Evolutionary conservation across 2,329 filamentous ascomycete species (phyloP), one percentile per base, ranked within the genome.

Genomic region (Elsinoe batatas): DNA sequence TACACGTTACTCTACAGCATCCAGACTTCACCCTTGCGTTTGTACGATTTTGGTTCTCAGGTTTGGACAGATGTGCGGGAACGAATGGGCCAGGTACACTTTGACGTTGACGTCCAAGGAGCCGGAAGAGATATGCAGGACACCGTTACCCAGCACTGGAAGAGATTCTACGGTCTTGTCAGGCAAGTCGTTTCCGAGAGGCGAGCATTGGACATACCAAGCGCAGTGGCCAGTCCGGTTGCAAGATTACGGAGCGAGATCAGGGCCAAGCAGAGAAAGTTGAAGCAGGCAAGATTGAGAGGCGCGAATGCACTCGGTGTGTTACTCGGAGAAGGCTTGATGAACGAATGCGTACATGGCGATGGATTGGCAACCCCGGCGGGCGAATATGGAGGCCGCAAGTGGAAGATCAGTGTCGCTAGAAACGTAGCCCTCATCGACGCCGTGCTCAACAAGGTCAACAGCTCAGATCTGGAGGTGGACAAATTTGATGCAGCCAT

Each of bases 291-390:
- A 60, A 81, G 87, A 46, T 81, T 91, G 65, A 82, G 91, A 69
- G 90, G 88, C 56, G 88, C 91, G 1, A 91, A 88, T 64, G 88
- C 88, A 1, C 76, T 97, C 3, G 93, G 93, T 13, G 81, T 96
- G 3, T 74, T 98, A 22, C 84, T 96, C 62, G 88, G 91, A 56
- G 89, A 95, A 66, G 90, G 88, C 2, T 74, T 96, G 47, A 83
- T 82, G 50, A 76, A 75, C 47, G 74, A 76, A 59, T 75, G 64
- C 53, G 61, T 62, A 8, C 66, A 69, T 57, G 64, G 65, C 1
- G 65, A 67, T 30, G 65, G 64, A 2, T 49, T 69, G 20, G 61
- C 61, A 3, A 64, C 61, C n/a, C 62, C 66, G 1, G 61, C 33
- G 7, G 60, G 57, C 26, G 59, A 60, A 36, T 61, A 66, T 30